Base-by-base conservation (phyloP, 192 early-diverging fungal species). In the Funneliformis geosporum region DNA sequence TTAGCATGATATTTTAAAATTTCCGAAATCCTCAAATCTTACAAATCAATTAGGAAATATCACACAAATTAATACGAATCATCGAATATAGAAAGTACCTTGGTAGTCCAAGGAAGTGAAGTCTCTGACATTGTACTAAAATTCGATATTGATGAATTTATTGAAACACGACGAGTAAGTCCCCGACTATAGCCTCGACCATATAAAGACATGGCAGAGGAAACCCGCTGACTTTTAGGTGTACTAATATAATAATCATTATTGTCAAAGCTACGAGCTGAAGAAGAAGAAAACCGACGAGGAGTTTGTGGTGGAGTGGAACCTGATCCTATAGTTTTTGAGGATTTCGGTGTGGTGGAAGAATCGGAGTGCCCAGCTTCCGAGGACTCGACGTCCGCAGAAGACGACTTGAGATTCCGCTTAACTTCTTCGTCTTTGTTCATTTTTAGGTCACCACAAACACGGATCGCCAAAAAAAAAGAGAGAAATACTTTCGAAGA, bases 81-180 rank as follows among this genome's bases (percentile, higher is more conserved):
- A 55, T 7, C 21, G 50, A 66, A 38, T n/a, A 14, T 65, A 18
- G 5, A 12, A 44, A 65, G 6, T 70, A 79, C 77, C 77, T 79
- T 83, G 23, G 86, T 87, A 43, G 91, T 90, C 91, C 91, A 93
- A 8, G 89, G 86, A 42, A 87, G 67, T 2, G 86, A 85, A 1
- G 85, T 84, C 79, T 87, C 86, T 42, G 84, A 86, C 83, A 85
- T 81, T n/a, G 86, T 87, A 28, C 84, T 85, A 50, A 84, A 84
- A 55, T 84, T 84, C 10, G 84, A 85, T 60, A 60, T 79, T 2
- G 77, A 79, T 11, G 77, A 79, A 70, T 79, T 79, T 33, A 79
- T 70, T 33, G 77, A 79, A 39, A 79, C 55, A 27, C 77, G 18
- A 28, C 77, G 65, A 4, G 65, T 12, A 50, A 59, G 62, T 33